These are phyloP conservation scores for Phycomyces blakesleeanus DNA, from an alignment of 192 early-diverging fungal species.

Conservation along the genomic window DNA sequence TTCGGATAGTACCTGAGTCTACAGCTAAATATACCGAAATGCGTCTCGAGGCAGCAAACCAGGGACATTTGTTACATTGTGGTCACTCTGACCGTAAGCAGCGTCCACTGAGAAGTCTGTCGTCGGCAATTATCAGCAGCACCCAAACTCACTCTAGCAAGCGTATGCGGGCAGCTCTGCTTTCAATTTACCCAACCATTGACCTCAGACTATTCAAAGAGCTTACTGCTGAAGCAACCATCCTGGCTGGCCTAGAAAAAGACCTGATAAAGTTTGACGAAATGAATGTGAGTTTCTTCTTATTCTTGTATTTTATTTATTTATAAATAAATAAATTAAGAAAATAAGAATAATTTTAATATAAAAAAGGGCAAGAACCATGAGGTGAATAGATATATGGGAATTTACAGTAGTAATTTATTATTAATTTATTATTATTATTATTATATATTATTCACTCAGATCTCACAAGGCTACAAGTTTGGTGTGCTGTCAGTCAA, in stretches of 20 bases:
- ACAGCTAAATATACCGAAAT: slow-evolving; percentile 16
- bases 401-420: background rate
- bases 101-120: background rate
- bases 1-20: slow-evolving; percentile 16
- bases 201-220: slow-evolving; percentile 49
- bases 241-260: slow-evolving; percentile 53
- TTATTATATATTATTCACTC: background rate
- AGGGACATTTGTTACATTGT: background rate
- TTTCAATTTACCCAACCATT: slow-evolving; percentile 3
- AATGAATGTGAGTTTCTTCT: slow-evolving; percentile 51
- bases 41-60: background rate
- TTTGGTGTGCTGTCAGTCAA: slow-evolving; percentile 71
- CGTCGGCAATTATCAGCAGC: background rate
- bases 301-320: background rate
- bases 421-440: background rate
- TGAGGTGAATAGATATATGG: too few species aligned
- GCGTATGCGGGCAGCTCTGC: slow-evolving; percentile 30
- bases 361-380: slow-evolving; percentile 1
- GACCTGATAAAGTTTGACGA: slow-evolving; percentile 75
- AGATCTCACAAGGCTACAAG: slow-evolving; percentile 57
- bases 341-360: background rate
- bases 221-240: slow-evolving; percentile 52
- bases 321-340: too few species aligned
- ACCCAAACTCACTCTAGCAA: background rate
- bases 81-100: background rate